Evolutionary conservation across 345 rosid genomes (phyloP).

Genomic region (Lepidium sativum): DNA sequence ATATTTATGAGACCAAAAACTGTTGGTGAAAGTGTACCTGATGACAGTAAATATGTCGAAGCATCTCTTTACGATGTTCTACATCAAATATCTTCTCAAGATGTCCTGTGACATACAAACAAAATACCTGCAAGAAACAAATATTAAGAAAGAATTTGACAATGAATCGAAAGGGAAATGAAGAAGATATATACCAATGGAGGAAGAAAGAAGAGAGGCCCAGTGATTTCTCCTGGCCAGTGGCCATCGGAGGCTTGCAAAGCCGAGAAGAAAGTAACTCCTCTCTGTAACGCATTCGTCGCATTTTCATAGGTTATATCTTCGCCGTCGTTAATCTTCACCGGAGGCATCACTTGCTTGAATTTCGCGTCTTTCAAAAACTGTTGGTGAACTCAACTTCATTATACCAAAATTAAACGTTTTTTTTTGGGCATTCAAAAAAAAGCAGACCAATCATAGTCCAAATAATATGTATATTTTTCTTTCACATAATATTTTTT

Average conservation of each 20-base stretch:
- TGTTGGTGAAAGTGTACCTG: slow-evolving; percentile 29
- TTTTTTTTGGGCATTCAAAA: too few species aligned
- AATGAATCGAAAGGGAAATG: not conserved
- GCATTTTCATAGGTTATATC: slow-evolving; percentile 28
- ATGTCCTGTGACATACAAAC: slow-evolving; percentile 40
- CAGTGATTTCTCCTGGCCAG: slow-evolving; percentile 61
- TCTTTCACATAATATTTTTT: too few species aligned
- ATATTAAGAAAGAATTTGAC: not conserved
- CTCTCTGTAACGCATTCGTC: slow-evolving; percentile 39
- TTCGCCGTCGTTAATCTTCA: slow-evolving; percentile 30
- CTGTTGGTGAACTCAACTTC: not conserved
- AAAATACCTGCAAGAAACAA: slow-evolving; percentile 35
- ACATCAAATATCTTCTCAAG: slow-evolving; percentile 34
- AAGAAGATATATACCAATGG: slow-evolving; percentile 33
- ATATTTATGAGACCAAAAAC: too few species aligned
- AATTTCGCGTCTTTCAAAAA: slow-evolving; percentile 22
- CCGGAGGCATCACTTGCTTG: slow-evolving; percentile 31
- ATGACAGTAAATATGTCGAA: slow-evolving; percentile 53
- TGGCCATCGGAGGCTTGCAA: slow-evolving; percentile 61
- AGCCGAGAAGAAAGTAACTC: slow-evolving; percentile 43
- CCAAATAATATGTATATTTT: too few species aligned
- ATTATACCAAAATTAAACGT: not conserved
- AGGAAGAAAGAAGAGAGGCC: slow-evolving; percentile 59
- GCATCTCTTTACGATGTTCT: slow-evolving; percentile 49
- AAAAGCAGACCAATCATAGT: too few species aligned